These are phyloP conservation scores for Batkoa obscura DNA, from an alignment of 371 early-diverging fungal genomes.

Conservation along the genomic window DNA sequence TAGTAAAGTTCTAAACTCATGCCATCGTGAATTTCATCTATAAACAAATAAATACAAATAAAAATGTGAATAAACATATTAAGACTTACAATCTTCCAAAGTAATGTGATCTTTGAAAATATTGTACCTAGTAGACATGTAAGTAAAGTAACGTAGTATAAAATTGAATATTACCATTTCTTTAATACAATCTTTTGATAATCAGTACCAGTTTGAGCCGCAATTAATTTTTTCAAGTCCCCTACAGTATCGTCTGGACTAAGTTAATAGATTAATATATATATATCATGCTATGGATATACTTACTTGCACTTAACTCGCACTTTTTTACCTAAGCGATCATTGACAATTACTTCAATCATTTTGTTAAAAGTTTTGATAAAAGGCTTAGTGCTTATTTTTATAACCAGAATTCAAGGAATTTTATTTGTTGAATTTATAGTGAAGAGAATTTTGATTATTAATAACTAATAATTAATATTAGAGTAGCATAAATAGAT, in stretches of 20 bases:
- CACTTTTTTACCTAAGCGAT: slow-evolving; percentile 86
- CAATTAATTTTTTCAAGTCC: slow-evolving; percentile 78
- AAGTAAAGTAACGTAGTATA: background rate
- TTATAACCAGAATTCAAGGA: too few species aligned
- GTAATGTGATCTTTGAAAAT: slow-evolving; percentile 85
- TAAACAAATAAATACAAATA: background rate
- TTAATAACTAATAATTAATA: too few species aligned
- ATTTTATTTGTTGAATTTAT: too few species aligned
- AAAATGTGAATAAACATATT: background rate
- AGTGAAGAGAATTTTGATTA: too few species aligned
- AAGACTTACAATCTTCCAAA: slow-evolving; percentile 54
- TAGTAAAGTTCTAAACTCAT: slow-evolving; percentile 81
- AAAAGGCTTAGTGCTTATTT: too few species aligned
- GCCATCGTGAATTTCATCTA: slow-evolving; percentile 81
- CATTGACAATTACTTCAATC: slow-evolving; percentile 58
- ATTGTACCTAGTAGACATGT: slow-evolving; percentile 28
- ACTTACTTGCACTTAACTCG: slow-evolving; percentile 75
- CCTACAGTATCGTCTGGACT: slow-evolving; percentile 75
- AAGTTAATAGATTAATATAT: slow-evolving; percentile 6
- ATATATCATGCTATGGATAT: background rate
- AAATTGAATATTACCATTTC: slow-evolving; percentile 42
- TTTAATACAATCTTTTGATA: slow-evolving; percentile 78
- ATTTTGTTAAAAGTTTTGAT: slow-evolving; percentile 11
- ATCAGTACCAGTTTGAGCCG: slow-evolving; percentile 86
- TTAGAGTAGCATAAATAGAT: too few species aligned